Evolutionary conservation across 2,329 filamentous ascomycete species (phyloP).

Genomic region (Lasiodiplodia theobromae): DNA sequence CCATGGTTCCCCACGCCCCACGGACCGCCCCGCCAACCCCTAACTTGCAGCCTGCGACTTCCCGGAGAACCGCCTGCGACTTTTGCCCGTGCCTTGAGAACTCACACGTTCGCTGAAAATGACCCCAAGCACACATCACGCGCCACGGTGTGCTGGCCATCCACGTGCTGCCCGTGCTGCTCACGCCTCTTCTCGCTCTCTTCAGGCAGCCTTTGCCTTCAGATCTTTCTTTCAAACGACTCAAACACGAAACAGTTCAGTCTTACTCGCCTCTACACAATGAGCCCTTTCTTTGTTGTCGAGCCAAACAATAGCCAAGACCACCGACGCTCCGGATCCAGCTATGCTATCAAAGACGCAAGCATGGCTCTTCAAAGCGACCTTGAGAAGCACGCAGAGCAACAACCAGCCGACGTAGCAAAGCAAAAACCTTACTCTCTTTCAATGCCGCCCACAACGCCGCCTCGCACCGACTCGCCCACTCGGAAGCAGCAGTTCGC

Average conservation of each 20-base stretch:
- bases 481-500: neutral
- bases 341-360: neutral
- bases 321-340: neutral
- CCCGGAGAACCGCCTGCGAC: neutral
- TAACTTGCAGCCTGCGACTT: neutral
- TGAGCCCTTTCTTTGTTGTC: neutral
- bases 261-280: neutral
- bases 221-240: neutral
- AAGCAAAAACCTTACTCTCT: neutral
- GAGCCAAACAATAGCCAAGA: slow-evolving; percentile 1
- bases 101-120: neutral
- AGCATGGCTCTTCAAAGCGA: neutral
- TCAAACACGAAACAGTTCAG: neutral
- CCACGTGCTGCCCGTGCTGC: slow-evolving; percentile 11
- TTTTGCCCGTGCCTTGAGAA: neutral
- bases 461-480: neutral
- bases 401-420: neutral
- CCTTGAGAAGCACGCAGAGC: neutral
- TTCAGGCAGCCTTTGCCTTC: neutral
- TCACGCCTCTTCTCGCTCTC: neutral
- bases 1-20: neutral
- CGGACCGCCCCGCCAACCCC: neutral
- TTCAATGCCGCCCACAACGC: slow-evolving; percentile 1
- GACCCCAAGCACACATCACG: neutral
- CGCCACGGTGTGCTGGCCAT: neutral